Conservation (phyloP, 1,284 basidiomycete genomes). For the Sporisorium sorghi region DNA sequence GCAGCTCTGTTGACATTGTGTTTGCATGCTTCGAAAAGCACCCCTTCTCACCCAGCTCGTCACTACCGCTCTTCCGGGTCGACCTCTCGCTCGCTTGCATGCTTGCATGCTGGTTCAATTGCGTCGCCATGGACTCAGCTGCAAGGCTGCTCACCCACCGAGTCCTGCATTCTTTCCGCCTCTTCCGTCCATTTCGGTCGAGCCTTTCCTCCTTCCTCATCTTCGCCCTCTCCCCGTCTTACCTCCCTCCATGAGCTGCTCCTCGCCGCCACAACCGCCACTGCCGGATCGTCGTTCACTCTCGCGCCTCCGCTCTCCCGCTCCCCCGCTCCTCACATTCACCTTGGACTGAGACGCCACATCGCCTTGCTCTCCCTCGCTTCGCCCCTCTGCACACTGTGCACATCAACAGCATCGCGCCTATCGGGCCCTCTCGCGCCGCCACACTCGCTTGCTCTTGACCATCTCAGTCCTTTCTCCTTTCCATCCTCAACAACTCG, state of each 20-base stretch:
- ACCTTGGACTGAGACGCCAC: background rate
- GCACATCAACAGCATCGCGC: background rate
- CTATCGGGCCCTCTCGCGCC: background rate
- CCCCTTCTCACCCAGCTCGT: background rate
- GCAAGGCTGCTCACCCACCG: background rate
- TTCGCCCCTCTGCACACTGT: background rate
- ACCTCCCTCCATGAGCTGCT: too few relatives aligned
- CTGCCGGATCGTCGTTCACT: background rate
- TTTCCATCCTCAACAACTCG: background rate
- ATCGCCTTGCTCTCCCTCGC: background rate
- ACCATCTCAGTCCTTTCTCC: background rate
- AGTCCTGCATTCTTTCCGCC: background rate
- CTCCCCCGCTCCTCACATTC: background rate
- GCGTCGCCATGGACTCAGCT: background rate
- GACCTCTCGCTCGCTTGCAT: too few relatives aligned
- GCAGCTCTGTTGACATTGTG: background rate
- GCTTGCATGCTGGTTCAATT: background rate
- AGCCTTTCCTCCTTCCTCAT: background rate
- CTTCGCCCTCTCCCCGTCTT: too few relatives aligned
- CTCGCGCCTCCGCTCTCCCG: slow-evolving; percentile 6
- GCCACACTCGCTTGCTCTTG: background rate
- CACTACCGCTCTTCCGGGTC: background rate
- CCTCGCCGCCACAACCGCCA: slow-evolving; percentile 3
- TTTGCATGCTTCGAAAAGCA: background rate
- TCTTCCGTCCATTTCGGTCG: background rate